Evolutionary conservation across 805 yeast species (phyloP).

Genomic region (Kazachstania kunashirensis): DNA sequence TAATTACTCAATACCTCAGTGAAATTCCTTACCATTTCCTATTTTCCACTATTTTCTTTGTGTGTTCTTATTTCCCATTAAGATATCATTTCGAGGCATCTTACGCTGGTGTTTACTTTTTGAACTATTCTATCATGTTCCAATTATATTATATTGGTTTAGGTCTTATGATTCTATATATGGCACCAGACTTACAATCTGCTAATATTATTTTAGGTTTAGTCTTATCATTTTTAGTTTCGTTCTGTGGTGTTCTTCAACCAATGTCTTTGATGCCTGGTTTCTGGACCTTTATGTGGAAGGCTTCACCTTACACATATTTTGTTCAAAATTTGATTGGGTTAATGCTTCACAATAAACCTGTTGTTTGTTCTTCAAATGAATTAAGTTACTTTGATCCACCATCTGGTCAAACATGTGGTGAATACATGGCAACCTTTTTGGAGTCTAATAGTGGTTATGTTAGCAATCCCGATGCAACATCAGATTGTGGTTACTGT

Average conservation of each 20-base stretch:
- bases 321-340: constrained; percentile 38
- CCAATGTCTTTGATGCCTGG: constrained; percentile 32
- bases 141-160: constrained; percentile 36
- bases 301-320: constrained; percentile 35
- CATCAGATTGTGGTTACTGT: constrained; percentile 49
- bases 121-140: constrained; percentile 36
- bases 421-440: constrained; percentile 15
- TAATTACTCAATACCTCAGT: constrained; percentile 28
- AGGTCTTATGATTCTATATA: constrained; percentile 29
- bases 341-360: constrained; percentile 38
- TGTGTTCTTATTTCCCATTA: constrained; percentile 35
- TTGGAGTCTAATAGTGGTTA: constrained; percentile 17
- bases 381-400: constrained; percentile 17
- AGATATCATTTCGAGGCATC: constrained; percentile 24
- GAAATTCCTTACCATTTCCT: constrained; percentile 31
- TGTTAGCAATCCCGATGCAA: constrained; percentile 26
- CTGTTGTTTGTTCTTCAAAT: constrained; percentile 34
- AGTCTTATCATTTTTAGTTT: constrained; percentile 23
- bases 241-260: constrained; percentile 34
- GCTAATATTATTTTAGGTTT: constrained; percentile 21
- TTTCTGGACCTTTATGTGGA: constrained; percentile 37
- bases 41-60: constrained; percentile 26
- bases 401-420: constrained; percentile 18
- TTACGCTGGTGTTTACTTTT: constrained; percentile 42
- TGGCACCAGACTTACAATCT: constrained; percentile 21